phyloP scores from a whole-genome alignment of 495 filamentous ascomycete genomes.

The Penicillium atrosanguineum region DNA sequence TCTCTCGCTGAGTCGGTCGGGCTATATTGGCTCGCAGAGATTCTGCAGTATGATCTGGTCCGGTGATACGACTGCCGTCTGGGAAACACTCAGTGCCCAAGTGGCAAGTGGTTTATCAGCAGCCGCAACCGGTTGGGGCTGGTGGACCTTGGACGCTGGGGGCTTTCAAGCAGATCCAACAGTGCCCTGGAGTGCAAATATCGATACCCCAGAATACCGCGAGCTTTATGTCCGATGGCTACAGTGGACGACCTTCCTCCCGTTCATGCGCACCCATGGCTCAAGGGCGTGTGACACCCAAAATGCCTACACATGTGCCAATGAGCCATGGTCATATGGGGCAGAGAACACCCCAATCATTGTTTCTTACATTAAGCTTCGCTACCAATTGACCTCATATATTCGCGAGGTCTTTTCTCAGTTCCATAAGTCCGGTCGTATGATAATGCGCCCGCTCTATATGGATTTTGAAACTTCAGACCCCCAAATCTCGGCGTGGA shows the following conservation, averaged over 20 bases:
- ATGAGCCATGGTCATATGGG: constrained; percentile 35
- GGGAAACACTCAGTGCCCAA: constrained; percentile 28
- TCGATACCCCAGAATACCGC: constrained; percentile 26
- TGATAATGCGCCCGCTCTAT: constrained; percentile 32
- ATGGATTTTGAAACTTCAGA: constrained; percentile 29
- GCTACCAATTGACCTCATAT: constrained; percentile 23
- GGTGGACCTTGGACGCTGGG: constrained; percentile 34
- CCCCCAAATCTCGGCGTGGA: constrained; percentile 13
- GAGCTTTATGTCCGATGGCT: constrained; percentile 33
- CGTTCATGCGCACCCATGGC: constrained; percentile 34
- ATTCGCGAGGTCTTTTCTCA: constrained; percentile 18
- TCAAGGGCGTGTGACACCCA: constrained; percentile 19
- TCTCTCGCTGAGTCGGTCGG: constrained; percentile 28
- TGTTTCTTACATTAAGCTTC: constrained; percentile 28
- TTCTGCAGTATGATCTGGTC: constrained; percentile 35
- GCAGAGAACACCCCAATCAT: constrained; percentile 22
- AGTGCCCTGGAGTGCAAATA: constrained; percentile 26
- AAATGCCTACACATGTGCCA: constrained; percentile 26
- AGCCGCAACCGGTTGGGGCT: constrained; percentile 28
- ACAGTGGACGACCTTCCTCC: constrained; percentile 29
- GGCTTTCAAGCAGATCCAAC: constrained; percentile 32
- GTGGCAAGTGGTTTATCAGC: constrained; percentile 27
- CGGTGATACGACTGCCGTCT: constrained; percentile 29
- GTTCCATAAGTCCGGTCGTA: constrained; percentile 21
- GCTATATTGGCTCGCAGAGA: constrained; percentile 31